Conservation (phyloP, 2,329 filamentous ascomycete genomes). For the Colletotrichum sp. region DNA sequence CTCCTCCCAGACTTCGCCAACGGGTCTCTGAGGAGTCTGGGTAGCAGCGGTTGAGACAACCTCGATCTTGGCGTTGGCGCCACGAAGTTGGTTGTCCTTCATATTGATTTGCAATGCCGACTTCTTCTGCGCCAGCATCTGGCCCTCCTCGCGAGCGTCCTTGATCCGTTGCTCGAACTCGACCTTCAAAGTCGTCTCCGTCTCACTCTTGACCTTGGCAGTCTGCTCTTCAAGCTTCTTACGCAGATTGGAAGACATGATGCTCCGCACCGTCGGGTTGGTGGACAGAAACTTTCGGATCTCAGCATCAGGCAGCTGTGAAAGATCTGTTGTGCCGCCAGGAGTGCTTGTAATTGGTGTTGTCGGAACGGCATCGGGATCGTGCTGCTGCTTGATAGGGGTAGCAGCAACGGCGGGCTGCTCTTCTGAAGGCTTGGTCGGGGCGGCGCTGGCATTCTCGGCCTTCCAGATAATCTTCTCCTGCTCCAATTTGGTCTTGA, state of each 20-base stretch:
- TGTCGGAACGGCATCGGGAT: slow-evolving; percentile 34
- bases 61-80: slow-evolving; percentile 72
- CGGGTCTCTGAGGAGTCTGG: slow-evolving; percentile 85
- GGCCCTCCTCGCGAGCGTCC: slow-evolving; percentile 65
- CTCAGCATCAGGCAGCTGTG: slow-evolving; percentile 57
- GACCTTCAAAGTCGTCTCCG: slow-evolving; percentile 48
- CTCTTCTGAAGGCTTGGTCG: slow-evolving; percentile 21
- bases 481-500: slow-evolving; percentile 65
- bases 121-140: slow-evolving; percentile 78
- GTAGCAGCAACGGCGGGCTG: slow-evolving; percentile 36
- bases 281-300: slow-evolving; percentile 62
- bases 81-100: slow-evolving; percentile 71
- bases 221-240: slow-evolving; percentile 72
- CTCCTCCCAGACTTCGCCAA: slow-evolving; percentile 85
- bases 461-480: slow-evolving; percentile 67
- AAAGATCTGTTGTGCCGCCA: slow-evolving; percentile 41
- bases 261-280: slow-evolving; percentile 62
- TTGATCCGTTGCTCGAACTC: slow-evolving; percentile 60
- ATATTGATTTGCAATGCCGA: slow-evolving; percentile 78
- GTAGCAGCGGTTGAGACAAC: slow-evolving; percentile 81
- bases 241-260: slow-evolving; percentile 67
- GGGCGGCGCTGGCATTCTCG: slow-evolving; percentile 45
- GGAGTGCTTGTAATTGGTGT: slow-evolving; percentile 38
- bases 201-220: slow-evolving; percentile 62
- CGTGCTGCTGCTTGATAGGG: slow-evolving; percentile 43